Conservation (phyloP, 2,329 filamentous ascomycete genomes). For the Bipolaris gigantea region DNA sequence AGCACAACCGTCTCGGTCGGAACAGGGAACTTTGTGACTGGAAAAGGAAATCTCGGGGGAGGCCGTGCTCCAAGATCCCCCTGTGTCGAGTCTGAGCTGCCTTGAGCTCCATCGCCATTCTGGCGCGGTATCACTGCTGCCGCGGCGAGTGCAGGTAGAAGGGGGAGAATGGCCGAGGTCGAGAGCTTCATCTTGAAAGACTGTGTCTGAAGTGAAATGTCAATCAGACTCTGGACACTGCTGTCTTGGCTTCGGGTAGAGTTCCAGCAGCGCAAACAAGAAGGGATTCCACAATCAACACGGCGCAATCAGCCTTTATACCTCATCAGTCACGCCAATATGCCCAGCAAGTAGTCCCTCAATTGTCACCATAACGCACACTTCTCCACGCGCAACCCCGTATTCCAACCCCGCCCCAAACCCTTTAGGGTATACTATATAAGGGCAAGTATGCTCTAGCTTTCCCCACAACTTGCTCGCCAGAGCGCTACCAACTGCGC, state of each 20-base stretch:
- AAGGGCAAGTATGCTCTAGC: not conserved
- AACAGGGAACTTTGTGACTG: slow-evolving; percentile 26
- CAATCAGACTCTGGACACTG: slow-evolving; percentile 1
- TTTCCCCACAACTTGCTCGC: not conserved
- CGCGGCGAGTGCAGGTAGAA: slow-evolving; percentile 24
- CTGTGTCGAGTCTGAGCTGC: slow-evolving; percentile 24
- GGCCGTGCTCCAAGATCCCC: slow-evolving; percentile 27
- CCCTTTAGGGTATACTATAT: slow-evolving; percentile 3
- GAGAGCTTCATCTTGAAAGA: slow-evolving; percentile 23
- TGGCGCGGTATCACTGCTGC: slow-evolving; percentile 26
- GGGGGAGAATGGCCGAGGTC: slow-evolving; percentile 21
- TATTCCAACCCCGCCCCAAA: not conserved
- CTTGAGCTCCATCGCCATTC: slow-evolving; percentile 28
- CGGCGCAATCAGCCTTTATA: slow-evolving; percentile 7
- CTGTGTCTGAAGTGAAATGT: not conserved
- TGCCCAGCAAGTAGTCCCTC: not conserved
- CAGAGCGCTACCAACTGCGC: not conserved
- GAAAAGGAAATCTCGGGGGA: slow-evolving; percentile 26
- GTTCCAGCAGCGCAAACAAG: slow-evolving; percentile 3
- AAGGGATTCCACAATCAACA: not conserved
- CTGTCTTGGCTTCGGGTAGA: slow-evolving; percentile 5
- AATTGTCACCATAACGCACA: not conserved
- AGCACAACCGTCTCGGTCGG: slow-evolving; percentile 30
- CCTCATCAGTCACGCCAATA: not conserved
- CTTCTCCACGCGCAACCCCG: not conserved